phyloP scores from a whole-genome alignment of 2,329 filamentous ascomycete genomes.

The Ceratocystis papillata region DNA sequence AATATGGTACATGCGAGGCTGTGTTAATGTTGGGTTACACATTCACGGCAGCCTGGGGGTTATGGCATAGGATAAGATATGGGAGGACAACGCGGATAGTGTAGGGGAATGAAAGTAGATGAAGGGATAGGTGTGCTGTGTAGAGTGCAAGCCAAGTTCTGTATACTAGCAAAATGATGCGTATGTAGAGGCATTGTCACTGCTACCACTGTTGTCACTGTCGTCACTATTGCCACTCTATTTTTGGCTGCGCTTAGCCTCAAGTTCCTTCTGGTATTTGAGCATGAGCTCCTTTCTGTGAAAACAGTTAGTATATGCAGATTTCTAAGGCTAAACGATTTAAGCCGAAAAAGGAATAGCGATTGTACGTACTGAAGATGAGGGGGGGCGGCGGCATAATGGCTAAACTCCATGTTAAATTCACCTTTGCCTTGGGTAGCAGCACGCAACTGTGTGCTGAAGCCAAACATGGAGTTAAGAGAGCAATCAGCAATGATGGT shows the following conservation, averaged over 20 bases:
- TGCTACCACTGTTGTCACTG: too few relatives aligned
- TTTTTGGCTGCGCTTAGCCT: conserved; percentile 40
- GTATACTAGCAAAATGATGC: too few relatives aligned
- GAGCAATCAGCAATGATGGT: conserved; percentile 85
- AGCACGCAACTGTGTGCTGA: conserved; percentile 79
- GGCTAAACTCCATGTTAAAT: conserved; percentile 97
- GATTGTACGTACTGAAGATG: conserved; percentile 66
- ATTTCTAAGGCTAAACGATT: too few relatives aligned
- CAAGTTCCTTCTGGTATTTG: conserved; percentile 49
- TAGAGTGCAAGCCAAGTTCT: too few relatives aligned
- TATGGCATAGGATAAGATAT: conserved; percentile 1
- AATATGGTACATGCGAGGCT: conserved; percentile 23
- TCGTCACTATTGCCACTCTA: not conserved
- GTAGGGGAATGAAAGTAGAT: too few relatives aligned
- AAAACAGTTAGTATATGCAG: conserved; percentile 27
- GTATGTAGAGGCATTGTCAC: too few relatives aligned
- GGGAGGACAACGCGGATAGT: too few relatives aligned
- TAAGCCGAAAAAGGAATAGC: too few relatives aligned
- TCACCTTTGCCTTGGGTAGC: conserved; percentile 97
- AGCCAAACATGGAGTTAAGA: conserved; percentile 96
- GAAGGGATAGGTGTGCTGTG: too few relatives aligned
- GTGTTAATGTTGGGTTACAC: not conserved
- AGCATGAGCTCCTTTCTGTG: conserved; percentile 47
- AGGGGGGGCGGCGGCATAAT: conserved; percentile 76
- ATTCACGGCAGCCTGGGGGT: not conserved